Conservation (phyloP, 176 grass and related monocot genomes). For the Cocos nucifera region DNA sequence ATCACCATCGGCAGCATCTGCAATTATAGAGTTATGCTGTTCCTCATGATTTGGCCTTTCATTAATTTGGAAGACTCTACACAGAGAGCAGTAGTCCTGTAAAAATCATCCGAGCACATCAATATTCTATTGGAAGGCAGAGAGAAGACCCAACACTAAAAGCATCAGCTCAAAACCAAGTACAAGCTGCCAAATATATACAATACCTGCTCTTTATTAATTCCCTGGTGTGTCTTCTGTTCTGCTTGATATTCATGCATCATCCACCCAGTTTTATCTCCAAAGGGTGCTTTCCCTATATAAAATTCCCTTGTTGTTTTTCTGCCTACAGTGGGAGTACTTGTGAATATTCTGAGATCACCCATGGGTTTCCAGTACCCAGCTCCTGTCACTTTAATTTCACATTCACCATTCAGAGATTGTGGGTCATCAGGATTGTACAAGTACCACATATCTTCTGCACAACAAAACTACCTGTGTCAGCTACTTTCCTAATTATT, state of each 20-base stretch:
- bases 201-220: conserved; percentile 29
- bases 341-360: conserved; percentile 22
- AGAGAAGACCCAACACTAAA: background rate
- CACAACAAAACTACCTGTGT: conserved; percentile 11
- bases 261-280: conserved; percentile 36
- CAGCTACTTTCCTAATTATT: conserved; percentile 6
- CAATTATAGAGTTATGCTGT: conserved; percentile 18
- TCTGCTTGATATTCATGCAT: conserved; percentile 48
- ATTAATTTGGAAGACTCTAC: conserved; percentile 31
- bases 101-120: conserved; percentile 17
- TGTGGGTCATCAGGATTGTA: conserved; percentile 13
- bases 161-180: too few relatives aligned
- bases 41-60: conserved; percentile 13
- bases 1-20: conserved; percentile 15
- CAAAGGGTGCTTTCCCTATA: conserved; percentile 27
- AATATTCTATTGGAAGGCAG: conserved; percentile 3
- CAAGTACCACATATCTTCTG: conserved; percentile 34
- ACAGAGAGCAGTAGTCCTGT: conserved; percentile 56
- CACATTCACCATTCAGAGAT: background rate
- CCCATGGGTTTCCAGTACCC: conserved; percentile 31
- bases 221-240: conserved; percentile 14
- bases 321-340: conserved; percentile 18
- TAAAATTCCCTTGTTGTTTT: conserved; percentile 40
- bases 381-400: conserved; percentile 22
- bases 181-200: background rate